phyloP scores from a whole-genome alignment of 2,329 filamentous ascomycete species.

The Diaporthe helianthi region DNA sequence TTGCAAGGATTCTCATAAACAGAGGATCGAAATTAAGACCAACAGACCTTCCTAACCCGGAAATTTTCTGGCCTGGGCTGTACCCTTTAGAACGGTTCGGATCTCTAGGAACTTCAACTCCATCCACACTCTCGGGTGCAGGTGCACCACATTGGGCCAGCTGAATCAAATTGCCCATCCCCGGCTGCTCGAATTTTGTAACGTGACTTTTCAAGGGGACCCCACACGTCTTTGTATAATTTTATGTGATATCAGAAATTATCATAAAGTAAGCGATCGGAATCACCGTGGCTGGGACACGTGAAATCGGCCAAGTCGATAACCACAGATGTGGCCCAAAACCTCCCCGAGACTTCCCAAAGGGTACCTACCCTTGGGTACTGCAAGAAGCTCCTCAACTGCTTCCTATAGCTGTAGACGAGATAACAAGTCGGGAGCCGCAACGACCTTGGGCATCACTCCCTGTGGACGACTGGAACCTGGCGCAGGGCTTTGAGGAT shows the following conservation, averaged over 20 bases:
- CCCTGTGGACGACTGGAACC: constrained; percentile 36
- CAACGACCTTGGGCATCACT: constrained; percentile 36
- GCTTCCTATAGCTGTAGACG: constrained; percentile 36
- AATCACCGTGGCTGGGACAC: not conserved
- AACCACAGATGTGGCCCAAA: constrained; percentile 12
- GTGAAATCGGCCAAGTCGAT: not conserved
- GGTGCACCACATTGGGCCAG: constrained; percentile 6
- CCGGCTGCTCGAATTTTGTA: not conserved
- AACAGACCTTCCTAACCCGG: constrained; percentile 19
- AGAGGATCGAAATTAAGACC: constrained; percentile 15
- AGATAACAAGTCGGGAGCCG: constrained; percentile 34
- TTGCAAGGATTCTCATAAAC: constrained; percentile 1
- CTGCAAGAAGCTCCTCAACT: constrained; percentile 33
- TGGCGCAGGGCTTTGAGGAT: constrained; percentile 37
- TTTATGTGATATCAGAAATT: not conserved
- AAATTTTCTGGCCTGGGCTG: constrained; percentile 15
- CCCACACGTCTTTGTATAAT: not conserved
- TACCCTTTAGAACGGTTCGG: constrained; percentile 21
- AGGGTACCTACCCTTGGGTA: too few relatives aligned
- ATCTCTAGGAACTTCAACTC: constrained; percentile 11
- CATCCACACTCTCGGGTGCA: constrained; percentile 2
- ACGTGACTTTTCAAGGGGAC: not conserved
- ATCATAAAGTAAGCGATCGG: not conserved
- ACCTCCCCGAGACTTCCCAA: constrained; percentile 7
- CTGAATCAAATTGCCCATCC: constrained; percentile 14